Percentiles rank a stretch among this genome's conserved stretches.
Evolutionary conservation across 2,329 filamentous ascomycete species (phyloP).

Genomic region (Capronia coronata): DNA sequence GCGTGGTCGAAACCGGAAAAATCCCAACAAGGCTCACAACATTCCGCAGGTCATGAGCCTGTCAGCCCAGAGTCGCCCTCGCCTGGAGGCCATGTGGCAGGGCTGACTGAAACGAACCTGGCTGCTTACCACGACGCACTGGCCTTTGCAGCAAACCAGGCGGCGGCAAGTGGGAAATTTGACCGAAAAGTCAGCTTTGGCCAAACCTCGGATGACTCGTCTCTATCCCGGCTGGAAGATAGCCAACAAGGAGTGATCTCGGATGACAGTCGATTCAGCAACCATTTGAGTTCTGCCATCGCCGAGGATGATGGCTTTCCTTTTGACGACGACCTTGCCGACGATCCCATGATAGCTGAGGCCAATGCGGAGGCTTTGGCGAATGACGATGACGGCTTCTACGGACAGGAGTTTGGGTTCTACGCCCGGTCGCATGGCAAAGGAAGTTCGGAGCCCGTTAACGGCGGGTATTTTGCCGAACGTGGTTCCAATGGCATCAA

Average conservation of each 20-base stretch:
- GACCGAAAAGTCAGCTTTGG: slow-evolving; percentile 51
- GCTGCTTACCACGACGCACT: slow-evolving; percentile 77
- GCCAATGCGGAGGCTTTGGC: slow-evolving; percentile 91
- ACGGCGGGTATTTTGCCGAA: slow-evolving; percentile 84
- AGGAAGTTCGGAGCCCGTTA: slow-evolving; percentile 55
- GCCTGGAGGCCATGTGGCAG: slow-evolving; percentile 18
- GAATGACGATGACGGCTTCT: slow-evolving; percentile 87
- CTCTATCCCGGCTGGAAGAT: slow-evolving; percentile 34
- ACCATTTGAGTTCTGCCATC: slow-evolving; percentile 37
- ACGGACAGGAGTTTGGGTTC: slow-evolving; percentile 94
- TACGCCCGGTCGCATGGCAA: slow-evolving; percentile 59
- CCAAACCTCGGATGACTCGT: slow-evolving; percentile 36
- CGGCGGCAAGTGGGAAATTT: slow-evolving; percentile 70
- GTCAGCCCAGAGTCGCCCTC: background rate
- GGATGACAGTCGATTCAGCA: slow-evolving; percentile 46
- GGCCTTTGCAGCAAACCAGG: slow-evolving; percentile 71
- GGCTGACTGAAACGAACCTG: slow-evolving; percentile 51
- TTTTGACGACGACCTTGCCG: slow-evolving; percentile 62
- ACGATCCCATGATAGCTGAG: slow-evolving; percentile 87
- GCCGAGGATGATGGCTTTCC: slow-evolving; percentile 46
- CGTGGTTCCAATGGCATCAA: slow-evolving; percentile 57
- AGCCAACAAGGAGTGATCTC: slow-evolving; percentile 44
- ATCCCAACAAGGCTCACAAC: background rate
- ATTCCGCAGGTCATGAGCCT: background rate
- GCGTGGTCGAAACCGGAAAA: background rate